Evolutionary conservation across 2,329 filamentous ascomycete genomes (phyloP), one percentile per base, ranked within the genome.

Genomic region (Corinectria fuckeliana): DNA sequence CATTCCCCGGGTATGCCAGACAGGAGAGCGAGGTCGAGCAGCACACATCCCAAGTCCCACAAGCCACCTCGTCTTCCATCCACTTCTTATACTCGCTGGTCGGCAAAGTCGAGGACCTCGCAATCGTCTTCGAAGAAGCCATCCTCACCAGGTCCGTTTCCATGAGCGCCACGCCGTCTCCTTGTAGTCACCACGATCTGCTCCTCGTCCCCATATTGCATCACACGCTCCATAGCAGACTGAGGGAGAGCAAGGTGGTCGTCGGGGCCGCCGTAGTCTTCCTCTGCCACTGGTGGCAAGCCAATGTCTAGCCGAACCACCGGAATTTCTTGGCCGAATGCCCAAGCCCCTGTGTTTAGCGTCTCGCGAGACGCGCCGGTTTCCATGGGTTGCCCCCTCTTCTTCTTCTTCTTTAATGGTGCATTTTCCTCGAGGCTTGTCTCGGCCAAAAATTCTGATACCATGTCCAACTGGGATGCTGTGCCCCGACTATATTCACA

Each of bases 111-210:
- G 63, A 96, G 83, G 57, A 97, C 91, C 74, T 96, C 92, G 67
- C 91, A 95, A 72, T 96, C 93, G 73, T 97, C 92, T 76, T 97
- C 93, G 70, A 96, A 96, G 75, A 96, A 96, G 2, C 90, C 90
- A 55, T 89, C 88, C 57, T 91, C 90, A 42, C 88, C 88, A 36
- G 76, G 72, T 26, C 80, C 79, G 14, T 77, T 74, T 34, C 77
- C 73, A 51, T 83, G 80, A 50, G 80, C 81, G 36, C 81, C 79
- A 38, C 83, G 86, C 59, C 91, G 86, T 51, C 91, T 83, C 61
- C 92, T 84, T 2, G 92, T 94, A 14, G 91, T 96, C 16, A 94
- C 88, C 41, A 96, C 89, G 60, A 95, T 90, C 74, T 93, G 88
- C 76, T 92, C 90, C 50, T 89, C 83, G 62, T 89, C 85, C 61